Conservation (phyloP, 2,329 filamentous ascomycete species). For the Bipolaris sorokiniana region DNA sequence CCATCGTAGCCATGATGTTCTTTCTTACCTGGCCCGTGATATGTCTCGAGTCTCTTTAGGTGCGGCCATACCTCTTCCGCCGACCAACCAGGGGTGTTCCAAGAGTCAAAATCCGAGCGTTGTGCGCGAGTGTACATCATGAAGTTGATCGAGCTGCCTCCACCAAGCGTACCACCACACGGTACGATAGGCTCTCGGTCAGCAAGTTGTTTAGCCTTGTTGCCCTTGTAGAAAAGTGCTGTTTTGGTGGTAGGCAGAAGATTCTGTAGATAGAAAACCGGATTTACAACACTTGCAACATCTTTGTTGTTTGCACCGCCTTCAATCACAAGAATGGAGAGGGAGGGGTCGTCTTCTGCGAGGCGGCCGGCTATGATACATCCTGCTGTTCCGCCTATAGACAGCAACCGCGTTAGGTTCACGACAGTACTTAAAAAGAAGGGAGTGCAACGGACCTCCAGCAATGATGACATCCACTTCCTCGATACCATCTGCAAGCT, state of each 20-base stretch:
- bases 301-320: constrained; percentile 61
- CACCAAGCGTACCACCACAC: constrained; percentile 63
- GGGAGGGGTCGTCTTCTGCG: constrained; percentile 47
- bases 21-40: constrained; percentile 55
- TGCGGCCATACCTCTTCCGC: constrained; percentile 60
- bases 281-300: constrained; percentile 58
- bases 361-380: constrained; percentile 55
- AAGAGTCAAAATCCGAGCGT: constrained; percentile 58
- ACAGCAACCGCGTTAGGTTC: neutral
- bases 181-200: constrained; percentile 55
- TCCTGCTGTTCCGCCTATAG: constrained; percentile 46
- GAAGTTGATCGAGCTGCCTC: constrained; percentile 57
- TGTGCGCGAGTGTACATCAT: constrained; percentile 56
- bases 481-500: constrained; percentile 47
- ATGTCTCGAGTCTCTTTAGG: constrained; percentile 65
- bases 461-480: constrained; percentile 61
- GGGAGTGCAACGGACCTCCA: constrained; percentile 48
- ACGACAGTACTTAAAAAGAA: neutral
- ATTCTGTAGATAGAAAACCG: constrained; percentile 58
- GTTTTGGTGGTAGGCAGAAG: constrained; percentile 58
- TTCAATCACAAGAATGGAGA: constrained; percentile 57
- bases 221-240: constrained; percentile 60
- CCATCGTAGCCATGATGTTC: constrained; percentile 61
- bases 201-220: constrained; percentile 54
- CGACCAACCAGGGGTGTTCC: constrained; percentile 60